Conservation (phyloP, 2,329 filamentous ascomycete species). For the Penicillium sp. region DNA sequence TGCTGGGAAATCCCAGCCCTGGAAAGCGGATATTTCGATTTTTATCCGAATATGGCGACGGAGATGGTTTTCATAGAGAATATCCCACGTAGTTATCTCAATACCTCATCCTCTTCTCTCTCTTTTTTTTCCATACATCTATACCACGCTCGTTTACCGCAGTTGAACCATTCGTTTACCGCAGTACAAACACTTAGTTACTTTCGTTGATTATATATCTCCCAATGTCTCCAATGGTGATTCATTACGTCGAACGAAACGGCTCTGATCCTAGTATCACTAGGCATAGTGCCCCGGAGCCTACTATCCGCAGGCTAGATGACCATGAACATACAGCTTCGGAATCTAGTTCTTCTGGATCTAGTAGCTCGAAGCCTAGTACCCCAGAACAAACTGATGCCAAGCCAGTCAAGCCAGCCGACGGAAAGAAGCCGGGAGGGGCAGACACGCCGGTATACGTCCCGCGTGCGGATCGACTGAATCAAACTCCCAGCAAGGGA, state of each 20-base stretch:
- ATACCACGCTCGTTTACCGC: not conserved
- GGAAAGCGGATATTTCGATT: not conserved
- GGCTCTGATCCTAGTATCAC: not conserved
- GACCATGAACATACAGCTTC: not conserved
- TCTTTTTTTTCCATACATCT: not conserved
- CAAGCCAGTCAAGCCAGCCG: not conserved
- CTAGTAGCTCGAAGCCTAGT: constrained; percentile 1
- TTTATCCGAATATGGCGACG: not conserved
- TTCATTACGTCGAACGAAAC: not conserved
- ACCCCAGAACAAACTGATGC: constrained; percentile 3
- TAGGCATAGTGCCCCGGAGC: not conserved
- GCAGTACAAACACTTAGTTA: not conserved
- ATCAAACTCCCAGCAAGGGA: constrained; percentile 28
- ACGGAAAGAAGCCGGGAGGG: not conserved
- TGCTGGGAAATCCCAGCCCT: not conserved
- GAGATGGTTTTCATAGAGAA: not conserved
- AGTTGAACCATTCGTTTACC: not conserved
- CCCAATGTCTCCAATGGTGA: not conserved
- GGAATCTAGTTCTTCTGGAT: not conserved
- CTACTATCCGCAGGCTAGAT: constrained; percentile 2
- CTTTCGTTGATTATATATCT: not conserved
- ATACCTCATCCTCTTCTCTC: not conserved
- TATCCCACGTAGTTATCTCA: not conserved
- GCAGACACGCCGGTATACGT: constrained; percentile 5
- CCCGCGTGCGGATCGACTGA: constrained; percentile 29